Evolutionary conservation across 768 basidiomycete genomes (phyloP).

Genomic region (Tulasnella sp.): DNA sequence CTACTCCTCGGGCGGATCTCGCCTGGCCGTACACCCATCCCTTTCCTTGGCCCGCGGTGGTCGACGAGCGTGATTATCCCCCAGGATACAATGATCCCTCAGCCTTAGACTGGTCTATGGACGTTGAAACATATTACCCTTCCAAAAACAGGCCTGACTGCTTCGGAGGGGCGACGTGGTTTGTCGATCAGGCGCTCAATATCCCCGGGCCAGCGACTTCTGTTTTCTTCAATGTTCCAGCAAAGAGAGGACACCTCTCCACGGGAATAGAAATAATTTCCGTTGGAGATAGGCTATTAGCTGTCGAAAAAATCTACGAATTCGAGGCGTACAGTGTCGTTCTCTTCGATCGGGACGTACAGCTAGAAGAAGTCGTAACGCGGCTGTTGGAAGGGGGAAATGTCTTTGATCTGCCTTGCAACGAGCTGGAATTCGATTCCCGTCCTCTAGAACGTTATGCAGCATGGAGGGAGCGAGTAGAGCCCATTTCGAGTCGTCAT

Average conservation of each 20-base stretch:
- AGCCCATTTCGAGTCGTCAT: too few relatives aligned
- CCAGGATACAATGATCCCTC: background rate
- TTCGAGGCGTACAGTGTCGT: background rate
- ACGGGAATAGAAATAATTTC: background rate
- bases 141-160: background rate
- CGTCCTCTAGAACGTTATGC: background rate
- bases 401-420: background rate
- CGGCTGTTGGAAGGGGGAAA: background rate
- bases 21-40: background rate
- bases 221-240: background rate
- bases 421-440: background rate
- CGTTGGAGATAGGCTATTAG: background rate
- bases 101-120: background rate
- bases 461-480: background rate
- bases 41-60: background rate
- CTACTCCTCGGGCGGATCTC: too few relatives aligned
- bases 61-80: background rate
- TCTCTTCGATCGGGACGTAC: background rate
- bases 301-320: background rate
- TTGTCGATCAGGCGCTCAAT: background rate
- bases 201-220: background rate
- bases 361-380: background rate
- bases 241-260: background rate
- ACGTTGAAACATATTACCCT: background rate
- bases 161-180: background rate